Base-by-base conservation (phyloP, 2,329 filamentous ascomycete genomes). In the Fusarium penzigii region DNA sequence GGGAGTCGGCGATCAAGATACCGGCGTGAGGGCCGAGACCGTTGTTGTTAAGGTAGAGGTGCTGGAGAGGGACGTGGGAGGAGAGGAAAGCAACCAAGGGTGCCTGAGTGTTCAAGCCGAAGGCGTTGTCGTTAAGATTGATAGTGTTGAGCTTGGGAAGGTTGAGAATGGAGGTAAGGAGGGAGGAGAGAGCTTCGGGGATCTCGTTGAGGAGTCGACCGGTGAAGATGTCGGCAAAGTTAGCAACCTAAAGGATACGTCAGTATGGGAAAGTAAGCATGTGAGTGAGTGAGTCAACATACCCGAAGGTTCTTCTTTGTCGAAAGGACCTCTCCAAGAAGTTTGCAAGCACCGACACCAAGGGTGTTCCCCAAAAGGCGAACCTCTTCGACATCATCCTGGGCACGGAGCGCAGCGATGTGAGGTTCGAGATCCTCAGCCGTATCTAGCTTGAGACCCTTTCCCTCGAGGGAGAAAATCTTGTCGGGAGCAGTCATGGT, bases 31-130 rank as follows among this genome's bases (percentile, higher is more conserved):
- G 94, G 12, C 94, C 94, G 38, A 99, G 84, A 29, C 94, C 94
- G 72, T 99, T 99, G 81, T 99, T 99, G 81, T 97, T 97, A 52
- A 99, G 85, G 74, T 95, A 91, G 29, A 99, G 84, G 73, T 97
- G 92, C 73, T 92, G 92, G 40, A 99, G 86, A 3, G 94, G 93
- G 3, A 89, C 85, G 75, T 97, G 93, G 52, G 87, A 82, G 49
- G 89, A 87, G 56, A 99, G 85, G 77, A 99, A 99, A 54, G 90
- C 89, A 62, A 96, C 90, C 44, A 99, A 84, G 10, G 93, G 94
- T 36, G 90, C 92, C 72, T 95, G 89, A 14, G 91, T 96, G 75
- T 96, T 97, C 56, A 97, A 85, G 51, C 94, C 94, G 67, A 99
- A 99, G 42, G 94, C 94, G 74, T 99, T 99, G 75, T 99, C 94